Base-by-base conservation (phyloP, 805 yeast genomes). In the Candida ponderosae region DNA sequence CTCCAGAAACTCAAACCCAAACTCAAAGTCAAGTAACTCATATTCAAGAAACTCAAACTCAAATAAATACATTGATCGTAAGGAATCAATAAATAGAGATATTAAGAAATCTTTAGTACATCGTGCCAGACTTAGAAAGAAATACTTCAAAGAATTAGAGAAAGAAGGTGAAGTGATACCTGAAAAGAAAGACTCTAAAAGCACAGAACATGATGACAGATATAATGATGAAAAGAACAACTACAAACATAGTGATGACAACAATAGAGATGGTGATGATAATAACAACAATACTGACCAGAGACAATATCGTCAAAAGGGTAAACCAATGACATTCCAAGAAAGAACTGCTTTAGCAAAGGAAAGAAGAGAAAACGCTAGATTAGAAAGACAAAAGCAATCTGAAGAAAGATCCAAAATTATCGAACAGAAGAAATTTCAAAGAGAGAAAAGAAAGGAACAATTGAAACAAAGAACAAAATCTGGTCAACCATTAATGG, bases 401-500 rank as follows among this genome's bases (percentile, higher is more conserved):
- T 43, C 79, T 66, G 49, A 60, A 66, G 55, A 65, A 56, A 44
- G 54, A 8, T 51, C 53, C 13, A 45, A 45, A 40, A 52, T 63
- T 41, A 64, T 65, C 31, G 60, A 51, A 47, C 55, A 56, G 51
- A 74, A 63, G 41, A 67, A 58, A 51, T 63, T 51, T 31, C 54
- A 56, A 29, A 62, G 64, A 51, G 72, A 64, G 53, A 62, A 48
- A 26, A 72, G 70, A 46, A 63, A 70, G 21, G 66, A 71, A 40
- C 55, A 50, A 18, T 47, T 79, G 36, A 61, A 67, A 8, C 66
- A 70, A 40, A 78, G 66, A 43, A 89, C 95, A 1, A 67, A 68
- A 48, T 54, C 64, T 4, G 97, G 97, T 0, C 97, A 89, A 57
- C 97, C 97, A 3, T 60, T 75, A 32, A 85, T 89, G 90, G 96